Percentiles rank a stretch among this genome's conserved stretches.
Conservation (phyloP, 768 basidiomycete genomes). For the Paxillus ammoniavirescens region DNA sequence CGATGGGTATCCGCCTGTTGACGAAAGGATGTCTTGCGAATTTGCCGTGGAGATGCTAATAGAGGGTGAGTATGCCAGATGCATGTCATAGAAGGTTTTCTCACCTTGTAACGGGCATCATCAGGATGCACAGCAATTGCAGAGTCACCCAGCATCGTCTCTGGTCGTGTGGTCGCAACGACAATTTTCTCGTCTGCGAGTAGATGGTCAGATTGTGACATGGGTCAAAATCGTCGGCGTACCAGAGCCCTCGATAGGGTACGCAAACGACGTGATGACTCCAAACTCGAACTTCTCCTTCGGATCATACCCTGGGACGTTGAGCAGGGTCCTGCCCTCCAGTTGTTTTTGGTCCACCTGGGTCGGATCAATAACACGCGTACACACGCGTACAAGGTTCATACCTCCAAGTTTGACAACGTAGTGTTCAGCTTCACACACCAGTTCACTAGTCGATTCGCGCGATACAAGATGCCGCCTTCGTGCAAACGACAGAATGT, state of each 20-base stretch:
- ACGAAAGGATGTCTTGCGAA: constrained; percentile 89
- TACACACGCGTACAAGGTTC: constrained; percentile 4
- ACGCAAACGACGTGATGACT: constrained; percentile 94
- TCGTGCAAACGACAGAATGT: constrained; percentile 91
- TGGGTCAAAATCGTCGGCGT: constrained; percentile 11
- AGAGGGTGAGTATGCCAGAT: neutral
- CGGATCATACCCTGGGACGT: constrained; percentile 91
- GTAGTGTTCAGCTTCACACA: constrained; percentile 95
- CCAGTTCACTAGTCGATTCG: constrained; percentile 97
- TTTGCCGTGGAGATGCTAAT: constrained; percentile 89
- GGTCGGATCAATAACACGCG: neutral
- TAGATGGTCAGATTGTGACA: neutral
- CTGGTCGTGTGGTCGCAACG: constrained; percentile 96
- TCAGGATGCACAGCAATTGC: constrained; percentile 96
- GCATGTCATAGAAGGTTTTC: neutral
- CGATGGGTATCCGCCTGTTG: constrained; percentile 80
- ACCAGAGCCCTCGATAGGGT: constrained; percentile 86
- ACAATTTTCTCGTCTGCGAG: constrained; percentile 79
- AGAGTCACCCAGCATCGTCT: constrained; percentile 98
- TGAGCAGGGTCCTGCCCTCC: constrained; percentile 78
- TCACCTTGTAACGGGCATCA: constrained; percentile 81
- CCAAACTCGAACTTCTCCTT: constrained; percentile 98
- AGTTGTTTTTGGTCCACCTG: constrained; percentile 93
- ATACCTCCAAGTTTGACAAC: constrained; percentile 93
- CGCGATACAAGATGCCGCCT: constrained; percentile 89